Base-by-base conservation (phyloP, 306 rosid genomes). In the Vigna trinervia region DNA sequence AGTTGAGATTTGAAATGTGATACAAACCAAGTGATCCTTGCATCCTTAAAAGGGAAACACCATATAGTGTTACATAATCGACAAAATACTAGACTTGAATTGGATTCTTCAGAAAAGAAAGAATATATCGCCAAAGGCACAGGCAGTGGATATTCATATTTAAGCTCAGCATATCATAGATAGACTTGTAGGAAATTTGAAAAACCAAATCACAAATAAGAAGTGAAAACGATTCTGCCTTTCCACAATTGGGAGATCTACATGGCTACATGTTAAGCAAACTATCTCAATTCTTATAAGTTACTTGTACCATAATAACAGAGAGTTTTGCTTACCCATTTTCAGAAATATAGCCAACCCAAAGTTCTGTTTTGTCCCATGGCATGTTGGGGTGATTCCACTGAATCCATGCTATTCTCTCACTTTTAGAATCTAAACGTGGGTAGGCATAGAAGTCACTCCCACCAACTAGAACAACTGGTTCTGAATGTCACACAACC, bases 371-470 rank as follows among this genome's bases (percentile, higher is more conserved):
- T 85, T 63, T 90, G 84, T 96, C 99, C 99, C 99, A 92, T 6
- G 91, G 98, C 99, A 95, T 92, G 86, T 88, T 90, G 73, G 99
- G 99, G 87, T 89, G 99, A 78, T 75, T 69, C 98, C 99, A 95
- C 78, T 92, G 96, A 76, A 95, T 88, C 99, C 99, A 95, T 59
- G 98, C 96, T 34, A 96, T 71, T 62, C 90, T 85, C 83, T 91
- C 89, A 72, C 93, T 84, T 69, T 79, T 92, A 22, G 83, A 66
- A 39, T 92, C 99, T 82, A 95, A 43, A 43, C 97, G 97, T 15
- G 97, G 98, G 87, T 89, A 95, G 82, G 97, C 99, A 84, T 95
- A 92, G 90, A 92, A 92, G 52, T 96, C 98, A 26, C 86, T 87
- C 66, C 98, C 99, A 4, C 89, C 85, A 30, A 96, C 82, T 7